Conservation (phyloP, 495 filamentous ascomycete genomes). For the Penicillium alfredii region DNA sequence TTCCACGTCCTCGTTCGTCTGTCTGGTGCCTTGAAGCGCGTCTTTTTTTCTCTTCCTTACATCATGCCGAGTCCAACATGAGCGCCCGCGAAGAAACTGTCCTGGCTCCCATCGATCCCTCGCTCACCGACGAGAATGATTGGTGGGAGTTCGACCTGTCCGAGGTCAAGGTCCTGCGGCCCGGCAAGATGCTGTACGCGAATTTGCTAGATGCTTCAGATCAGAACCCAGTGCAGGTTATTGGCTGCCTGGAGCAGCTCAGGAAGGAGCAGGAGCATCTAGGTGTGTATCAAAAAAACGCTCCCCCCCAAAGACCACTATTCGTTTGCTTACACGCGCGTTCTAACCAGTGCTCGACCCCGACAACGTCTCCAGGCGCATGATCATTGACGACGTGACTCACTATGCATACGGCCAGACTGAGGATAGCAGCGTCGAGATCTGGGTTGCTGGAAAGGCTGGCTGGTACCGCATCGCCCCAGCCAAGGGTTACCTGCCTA, state of each 20-base stretch:
- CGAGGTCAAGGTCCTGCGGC: conserved; percentile 47
- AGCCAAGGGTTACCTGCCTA: conserved; percentile 50
- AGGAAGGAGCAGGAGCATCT: conserved; percentile 39
- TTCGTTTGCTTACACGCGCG: too few species aligned
- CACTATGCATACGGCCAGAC: conserved; percentile 67
- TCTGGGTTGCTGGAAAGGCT: conserved; percentile 73
- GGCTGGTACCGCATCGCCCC: conserved; percentile 75
- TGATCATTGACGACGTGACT: conserved; percentile 58
- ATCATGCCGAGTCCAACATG: conserved; percentile 40
- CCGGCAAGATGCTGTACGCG: conserved; percentile 44
- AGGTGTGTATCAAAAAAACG: conserved; percentile 30
- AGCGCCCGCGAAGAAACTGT: conserved; percentile 50
- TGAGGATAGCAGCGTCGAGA: conserved; percentile 50
- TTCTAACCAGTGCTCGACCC: conserved; percentile 44
- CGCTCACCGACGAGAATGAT: conserved; percentile 51
- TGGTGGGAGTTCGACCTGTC: conserved; percentile 53
- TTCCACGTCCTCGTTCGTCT: not conserved
- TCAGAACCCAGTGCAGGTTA: conserved; percentile 49
- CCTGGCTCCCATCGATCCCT: conserved; percentile 49
- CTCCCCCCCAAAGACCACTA: too few species aligned
- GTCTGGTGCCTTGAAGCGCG: too few species aligned
- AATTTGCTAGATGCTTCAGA: conserved; percentile 50
- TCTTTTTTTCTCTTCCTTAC: too few species aligned
- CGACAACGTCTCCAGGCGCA: conserved; percentile 44
- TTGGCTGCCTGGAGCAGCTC: conserved; percentile 45